Evolutionary conservation across 169 alveolate genomes (phyloP), one percentile per base, ranked within the genome.

Genomic region (Plasmodium falciparum): DNA sequence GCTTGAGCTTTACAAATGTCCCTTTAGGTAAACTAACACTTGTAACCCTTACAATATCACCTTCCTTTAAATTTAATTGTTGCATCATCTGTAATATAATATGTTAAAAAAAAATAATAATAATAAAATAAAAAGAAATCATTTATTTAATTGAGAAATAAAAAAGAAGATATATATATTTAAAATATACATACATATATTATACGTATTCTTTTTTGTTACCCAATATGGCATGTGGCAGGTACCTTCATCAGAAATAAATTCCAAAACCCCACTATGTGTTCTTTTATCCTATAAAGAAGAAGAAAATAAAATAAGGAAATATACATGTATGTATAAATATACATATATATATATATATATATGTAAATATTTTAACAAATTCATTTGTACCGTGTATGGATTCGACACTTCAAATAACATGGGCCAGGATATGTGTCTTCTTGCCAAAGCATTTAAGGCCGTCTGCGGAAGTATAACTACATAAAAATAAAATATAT

Each of bases 151-250:
- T 33, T 33, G 45, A 33, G 9, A 33, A 33, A 33, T 33, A 33
- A 33, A 33, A 33, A 33, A 33, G 7, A 33, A 33, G 8, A 7
- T 4, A 33, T 45, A 8, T 15, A 4, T 22, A 12, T 26, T 43
- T 45, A 58, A n/a, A 24, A 43, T 12, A 33, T 33, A 33, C 7
- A 3, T 33, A 33, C 7, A 33, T 33, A 33, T 33, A 33, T 33
- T 33, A 33, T 33, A 33, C 0, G 8, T 26, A 17, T 20, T 50
- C 43, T 13, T 61, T 3, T 29, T 74, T 89, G 61, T 54, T 72
- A 95, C 97, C 98, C 99, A 97, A 75, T 95, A 96, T 59, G 99
- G 99, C 80, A 97, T 90, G 74, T 96, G 96, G 71, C 98, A 97
- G 26, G 95, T 95, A 3, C 99, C 99, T 80, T 97, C 99, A 74